These are phyloP conservation scores for Paramyrothecium sp. DNA, from an alignment of 2,329 filamentous ascomycete genomes.

Conservation along the genomic window DNA sequence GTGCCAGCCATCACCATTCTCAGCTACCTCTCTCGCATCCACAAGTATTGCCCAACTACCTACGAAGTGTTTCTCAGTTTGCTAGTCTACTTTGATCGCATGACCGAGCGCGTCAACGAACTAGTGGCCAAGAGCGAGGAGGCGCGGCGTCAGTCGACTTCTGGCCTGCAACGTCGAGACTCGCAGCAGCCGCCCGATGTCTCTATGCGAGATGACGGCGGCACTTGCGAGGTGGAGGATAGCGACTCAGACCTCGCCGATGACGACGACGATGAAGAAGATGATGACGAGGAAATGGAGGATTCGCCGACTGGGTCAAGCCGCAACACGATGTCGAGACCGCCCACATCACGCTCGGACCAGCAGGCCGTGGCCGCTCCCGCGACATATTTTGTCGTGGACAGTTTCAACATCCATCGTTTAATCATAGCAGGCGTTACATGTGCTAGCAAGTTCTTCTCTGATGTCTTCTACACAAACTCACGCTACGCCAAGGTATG, in stretches of 20 bases:
- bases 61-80: slow-evolving; percentile 97
- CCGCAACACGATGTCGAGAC: slow-evolving; percentile 16
- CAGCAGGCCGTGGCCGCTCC: slow-evolving; percentile 19
- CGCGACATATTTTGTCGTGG: slow-evolving; percentile 82
- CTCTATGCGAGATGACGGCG: slow-evolving; percentile 23
- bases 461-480: slow-evolving; percentile 97
- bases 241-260: slow-evolving; percentile 52
- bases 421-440: slow-evolving; percentile 96
- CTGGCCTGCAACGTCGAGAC: slow-evolving; percentile 4
- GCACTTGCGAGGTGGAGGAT: slow-evolving; percentile 35
- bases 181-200: slow-evolving; percentile 15
- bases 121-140: slow-evolving; percentile 68
- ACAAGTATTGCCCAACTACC: slow-evolving; percentile 98
- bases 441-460: slow-evolving; percentile 99
- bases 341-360: slow-evolving; percentile 19
- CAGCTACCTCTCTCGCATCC: slow-evolving; percentile 92
- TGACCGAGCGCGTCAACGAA: slow-evolving; percentile 94
- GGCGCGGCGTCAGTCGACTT: slow-evolving; percentile 31
- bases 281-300: slow-evolving; percentile 29
- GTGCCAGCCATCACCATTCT: slow-evolving; percentile 95
- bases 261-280: slow-evolving; percentile 32
- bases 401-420: slow-evolving; percentile 98
- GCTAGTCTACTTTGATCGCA: slow-evolving; percentile 96
- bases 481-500: slow-evolving; percentile 97
- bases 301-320: slow-evolving; percentile 22